phyloP scores from a whole-genome alignment of 2,329 filamentous ascomycete genomes.

The Polychaeton citri region DNA sequence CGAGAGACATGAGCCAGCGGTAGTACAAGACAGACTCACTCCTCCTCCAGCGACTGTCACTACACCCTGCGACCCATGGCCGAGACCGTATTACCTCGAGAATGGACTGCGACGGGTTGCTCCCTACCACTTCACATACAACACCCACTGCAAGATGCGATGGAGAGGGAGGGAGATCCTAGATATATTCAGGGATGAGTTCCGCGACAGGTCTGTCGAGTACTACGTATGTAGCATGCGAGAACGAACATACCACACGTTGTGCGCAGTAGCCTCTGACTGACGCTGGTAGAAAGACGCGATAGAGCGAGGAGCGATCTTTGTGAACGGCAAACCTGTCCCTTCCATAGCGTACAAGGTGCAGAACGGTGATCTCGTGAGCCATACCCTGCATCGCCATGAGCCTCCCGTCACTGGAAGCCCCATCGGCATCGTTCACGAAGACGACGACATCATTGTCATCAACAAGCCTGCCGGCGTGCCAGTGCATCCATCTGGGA shows the following conservation, averaged over 20 bases:
- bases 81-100: slow-evolving; percentile 68
- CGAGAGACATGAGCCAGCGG: slow-evolving; percentile 7
- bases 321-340: slow-evolving; percentile 62
- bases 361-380: slow-evolving; percentile 81
- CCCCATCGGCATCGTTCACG: slow-evolving; percentile 70
- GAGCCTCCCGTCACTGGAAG: slow-evolving; percentile 82
- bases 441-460: slow-evolving; percentile 85
- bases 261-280: too few relatives aligned
- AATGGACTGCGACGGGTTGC: slow-evolving; percentile 68
- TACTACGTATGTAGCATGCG: slow-evolving; percentile 71
- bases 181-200: slow-evolving; percentile 84
- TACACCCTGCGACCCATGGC: slow-evolving; percentile 46
- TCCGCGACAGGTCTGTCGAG: slow-evolving; percentile 69
- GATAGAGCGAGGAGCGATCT: slow-evolving; percentile 66
- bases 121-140: slow-evolving; percentile 89
- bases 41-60: slow-evolving; percentile 36
- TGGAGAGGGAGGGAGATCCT: slow-evolving; percentile 74
- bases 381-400: slow-evolving; percentile 87
- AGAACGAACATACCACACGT: too few relatives aligned
- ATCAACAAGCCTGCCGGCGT: slow-evolving; percentile 95
- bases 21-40: slow-evolving; percentile 24
- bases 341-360: slow-evolving; percentile 54
- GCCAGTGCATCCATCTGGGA: slow-evolving; percentile 85
- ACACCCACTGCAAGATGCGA: slow-evolving; percentile 85
- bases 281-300: slow-evolving; percentile 45